Percentiles rank a stretch among this genome's conserved stretches.
Evolutionary conservation across 495 filamentous ascomycete species (phyloP).

Genomic region (Xylaria curta): DNA sequence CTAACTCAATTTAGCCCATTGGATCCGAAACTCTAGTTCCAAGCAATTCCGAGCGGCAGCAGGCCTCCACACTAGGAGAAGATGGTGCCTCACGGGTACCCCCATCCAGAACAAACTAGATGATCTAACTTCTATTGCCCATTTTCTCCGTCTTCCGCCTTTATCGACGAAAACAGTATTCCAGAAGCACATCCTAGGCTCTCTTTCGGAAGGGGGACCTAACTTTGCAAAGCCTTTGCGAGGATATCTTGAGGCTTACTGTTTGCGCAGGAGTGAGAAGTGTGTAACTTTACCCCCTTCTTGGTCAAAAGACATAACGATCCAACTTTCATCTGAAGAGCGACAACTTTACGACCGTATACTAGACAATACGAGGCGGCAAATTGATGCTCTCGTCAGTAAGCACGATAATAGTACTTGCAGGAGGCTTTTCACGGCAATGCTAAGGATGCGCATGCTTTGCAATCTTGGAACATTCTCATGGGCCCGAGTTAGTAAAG

Average conservation of each 20-base stretch:
- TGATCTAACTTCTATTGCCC: constrained; percentile 75
- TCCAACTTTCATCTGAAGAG: constrained; percentile 4
- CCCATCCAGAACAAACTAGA: constrained; percentile 81
- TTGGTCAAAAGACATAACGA: not conserved
- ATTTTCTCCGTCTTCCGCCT: constrained; percentile 74
- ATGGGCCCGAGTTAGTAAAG: not conserved
- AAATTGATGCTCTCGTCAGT: not conserved
- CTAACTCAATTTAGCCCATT: constrained; percentile 59
- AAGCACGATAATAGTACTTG: not conserved
- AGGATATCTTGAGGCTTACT: not conserved
- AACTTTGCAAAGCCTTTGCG: not conserved
- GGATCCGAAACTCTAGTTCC: constrained; percentile 73
- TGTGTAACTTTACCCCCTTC: not conserved
- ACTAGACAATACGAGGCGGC: not conserved
- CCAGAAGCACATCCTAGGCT: constrained; percentile 9
- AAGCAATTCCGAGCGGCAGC: constrained; percentile 70
- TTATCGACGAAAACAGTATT: not conserved
- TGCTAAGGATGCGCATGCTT: constrained; percentile 51
- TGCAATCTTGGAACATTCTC: constrained; percentile 58
- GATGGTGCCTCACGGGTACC: constrained; percentile 84
- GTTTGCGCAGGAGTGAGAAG: constrained; percentile 1
- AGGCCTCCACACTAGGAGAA: constrained; percentile 65
- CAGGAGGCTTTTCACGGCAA: constrained; percentile 44
- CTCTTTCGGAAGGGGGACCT: not conserved
- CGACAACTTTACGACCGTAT: not conserved